phyloP scores from a whole-genome alignment of 108 stramenopile genomes.

The Pseudonitzschia multistriata region DNA sequence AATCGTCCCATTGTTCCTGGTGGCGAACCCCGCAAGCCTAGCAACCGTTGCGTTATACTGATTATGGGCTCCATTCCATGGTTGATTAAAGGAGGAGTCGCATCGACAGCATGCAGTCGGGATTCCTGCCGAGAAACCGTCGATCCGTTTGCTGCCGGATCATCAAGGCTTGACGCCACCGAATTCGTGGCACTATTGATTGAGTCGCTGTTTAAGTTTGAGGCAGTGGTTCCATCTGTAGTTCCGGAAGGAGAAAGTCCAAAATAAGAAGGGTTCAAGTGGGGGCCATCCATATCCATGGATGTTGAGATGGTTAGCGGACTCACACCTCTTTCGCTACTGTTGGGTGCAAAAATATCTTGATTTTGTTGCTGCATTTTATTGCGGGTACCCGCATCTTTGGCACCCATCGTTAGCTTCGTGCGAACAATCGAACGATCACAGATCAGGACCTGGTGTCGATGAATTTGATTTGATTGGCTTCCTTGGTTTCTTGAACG shows the following conservation, averaged over 20 bases:
- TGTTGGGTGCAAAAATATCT: background rate
- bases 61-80: slow-evolving; percentile 52
- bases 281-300: background rate
- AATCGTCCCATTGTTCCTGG: slow-evolving; percentile 76
- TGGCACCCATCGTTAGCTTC: background rate
- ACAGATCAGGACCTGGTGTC: background rate
- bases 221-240: background rate
- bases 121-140: slow-evolving; percentile 20
- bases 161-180: background rate
- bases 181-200: background rate
- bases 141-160: background rate
- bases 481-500: background rate
- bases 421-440: background rate
- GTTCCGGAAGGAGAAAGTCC: background rate
- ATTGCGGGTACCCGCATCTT: background rate
- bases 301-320: background rate
- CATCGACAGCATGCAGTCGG: slow-evolving; percentile 47
- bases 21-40: slow-evolving; percentile 70
- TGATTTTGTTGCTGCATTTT: background rate
- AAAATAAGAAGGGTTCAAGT: background rate
- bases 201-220: background rate
- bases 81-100: slow-evolving; percentile 35
- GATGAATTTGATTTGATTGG: too few species aligned
- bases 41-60: slow-evolving; percentile 62
- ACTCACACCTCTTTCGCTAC: background rate